Evolutionary conservation across 345 rosid species (phyloP).

Genomic region (Hirschfeldia incana): DNA sequence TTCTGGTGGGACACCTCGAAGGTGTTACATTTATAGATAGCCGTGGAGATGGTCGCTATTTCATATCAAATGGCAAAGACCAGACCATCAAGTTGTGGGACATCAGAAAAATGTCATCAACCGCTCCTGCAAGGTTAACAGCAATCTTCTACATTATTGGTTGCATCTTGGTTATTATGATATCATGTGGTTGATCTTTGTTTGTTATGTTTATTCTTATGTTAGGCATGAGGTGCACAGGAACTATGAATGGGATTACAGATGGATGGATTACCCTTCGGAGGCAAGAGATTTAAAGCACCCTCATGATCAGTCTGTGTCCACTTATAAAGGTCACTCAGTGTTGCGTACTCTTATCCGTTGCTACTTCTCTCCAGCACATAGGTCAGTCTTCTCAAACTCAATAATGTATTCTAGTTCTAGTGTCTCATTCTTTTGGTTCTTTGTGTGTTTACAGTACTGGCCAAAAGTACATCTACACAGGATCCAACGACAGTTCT

Average conservation of each 20-base stretch:
- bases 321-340: constrained; percentile 85
- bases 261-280: constrained; percentile 93
- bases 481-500: constrained; percentile 82
- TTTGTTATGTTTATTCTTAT: neutral
- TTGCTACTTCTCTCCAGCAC: constrained; percentile 84
- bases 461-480: constrained; percentile 88
- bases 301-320: constrained; percentile 71
- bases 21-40: constrained; percentile 84
- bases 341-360: constrained; percentile 90
- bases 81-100: constrained; percentile 96
- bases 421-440: neutral
- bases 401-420: constrained; percentile 6
- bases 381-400: constrained; percentile 53
- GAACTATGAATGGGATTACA: constrained; percentile 85
- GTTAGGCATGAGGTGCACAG: constrained; percentile 51
- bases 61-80: constrained; percentile 94
- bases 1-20: constrained; percentile 79
- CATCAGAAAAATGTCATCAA: constrained; percentile 77
- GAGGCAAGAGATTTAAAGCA: constrained; percentile 66
- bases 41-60: constrained; percentile 93
- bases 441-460: constrained; percentile 53
- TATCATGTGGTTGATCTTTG: neutral
- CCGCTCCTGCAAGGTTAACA: constrained; percentile 36
- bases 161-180: neutral
- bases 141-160: constrained; percentile 1